Evolutionary conservation across 2,329 filamentous ascomycete genomes (phyloP).

Genomic region (Amauroascus niger): DNA sequence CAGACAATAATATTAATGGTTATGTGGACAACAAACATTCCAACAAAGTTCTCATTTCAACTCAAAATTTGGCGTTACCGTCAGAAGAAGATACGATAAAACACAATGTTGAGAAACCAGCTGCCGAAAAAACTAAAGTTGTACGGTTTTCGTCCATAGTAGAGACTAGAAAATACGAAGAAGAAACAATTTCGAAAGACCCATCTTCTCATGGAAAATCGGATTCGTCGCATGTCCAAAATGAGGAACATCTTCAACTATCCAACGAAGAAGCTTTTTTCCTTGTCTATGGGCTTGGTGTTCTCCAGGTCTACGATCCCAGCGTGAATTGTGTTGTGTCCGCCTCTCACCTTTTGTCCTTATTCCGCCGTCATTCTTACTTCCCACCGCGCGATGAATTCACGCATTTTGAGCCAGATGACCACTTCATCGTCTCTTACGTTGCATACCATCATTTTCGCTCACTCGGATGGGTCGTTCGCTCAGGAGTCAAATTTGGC

Average conservation of each 20-base stretch:
- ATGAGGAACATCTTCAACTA: constrained; percentile 83
- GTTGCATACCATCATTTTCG: constrained; percentile 92
- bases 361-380: constrained; percentile 61
- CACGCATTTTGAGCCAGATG: constrained; percentile 55
- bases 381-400: constrained; percentile 49
- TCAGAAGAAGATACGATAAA: not conserved
- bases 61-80: not conserved
- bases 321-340: constrained; percentile 36
- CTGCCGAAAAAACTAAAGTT: constrained; percentile 42
- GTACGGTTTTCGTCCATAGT: constrained; percentile 62
- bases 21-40: not conserved
- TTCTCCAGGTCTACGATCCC: constrained; percentile 49
- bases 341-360: constrained; percentile 49
- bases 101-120: constrained; percentile 12
- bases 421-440: constrained; percentile 78
- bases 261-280: constrained; percentile 89
- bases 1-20: not conserved
- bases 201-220: constrained; percentile 11
- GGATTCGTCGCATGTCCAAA: constrained; percentile 24
- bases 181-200: constrained; percentile 42
- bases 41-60: not conserved
- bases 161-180: constrained; percentile 40
- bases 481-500: constrained; percentile 87
- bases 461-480: constrained; percentile 87
- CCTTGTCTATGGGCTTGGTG: constrained; percentile 68